Base-by-base conservation (phyloP, 495 filamentous ascomycete species). In the Podospora bellae-mahoneyi region DNA sequence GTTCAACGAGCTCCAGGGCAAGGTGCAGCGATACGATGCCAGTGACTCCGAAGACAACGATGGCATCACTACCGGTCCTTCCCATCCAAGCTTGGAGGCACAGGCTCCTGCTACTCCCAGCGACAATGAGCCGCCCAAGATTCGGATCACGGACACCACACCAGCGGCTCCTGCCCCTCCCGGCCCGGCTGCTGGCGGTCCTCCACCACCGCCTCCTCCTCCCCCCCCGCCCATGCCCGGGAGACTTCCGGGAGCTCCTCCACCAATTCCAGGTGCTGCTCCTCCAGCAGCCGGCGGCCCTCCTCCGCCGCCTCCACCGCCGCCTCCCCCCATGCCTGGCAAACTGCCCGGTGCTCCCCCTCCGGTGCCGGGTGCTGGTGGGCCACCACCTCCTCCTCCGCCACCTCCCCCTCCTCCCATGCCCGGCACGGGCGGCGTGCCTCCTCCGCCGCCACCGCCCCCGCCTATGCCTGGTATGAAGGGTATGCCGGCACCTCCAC, bases 1-100 rank as follows among this genome's bases (percentile, higher is more conserved):
- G 60, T 81, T 97, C 18, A 88, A 85, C 68, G 94, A 98, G 76
- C 90, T 98, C 71, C 85, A 90, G 32, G 83, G 85, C 34, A 96
- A 91, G 78, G 85, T 94, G 74, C 88, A 87, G 68, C 86, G 80
- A 69, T 89, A 88, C 69, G 93, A 93, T 72, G 85, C 78, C 48
- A 90, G 86, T 68, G 91, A 91, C 67, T 90, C 89, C 66, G 91
- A 93, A 64, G 86, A 86, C 28, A 82, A 75, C 44, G 90, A 91
- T 72, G 91, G 89, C 53, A 83, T 92, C 65, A 92, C 92, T 5
- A 92, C 91, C 62, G 91, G 89, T 16, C 85, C 90, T 13, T 91
- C 90, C 15, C 91, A 92, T 78, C 90, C 91, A 34, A 89, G 91
- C 76, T 76, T 91, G 68, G 90, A 92, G 68, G 88, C 90, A 4